These are phyloP conservation scores for Arthromyces matolae DNA, from an alignment of 768 basidiomycete genomes.

Conservation along the genomic window DNA sequence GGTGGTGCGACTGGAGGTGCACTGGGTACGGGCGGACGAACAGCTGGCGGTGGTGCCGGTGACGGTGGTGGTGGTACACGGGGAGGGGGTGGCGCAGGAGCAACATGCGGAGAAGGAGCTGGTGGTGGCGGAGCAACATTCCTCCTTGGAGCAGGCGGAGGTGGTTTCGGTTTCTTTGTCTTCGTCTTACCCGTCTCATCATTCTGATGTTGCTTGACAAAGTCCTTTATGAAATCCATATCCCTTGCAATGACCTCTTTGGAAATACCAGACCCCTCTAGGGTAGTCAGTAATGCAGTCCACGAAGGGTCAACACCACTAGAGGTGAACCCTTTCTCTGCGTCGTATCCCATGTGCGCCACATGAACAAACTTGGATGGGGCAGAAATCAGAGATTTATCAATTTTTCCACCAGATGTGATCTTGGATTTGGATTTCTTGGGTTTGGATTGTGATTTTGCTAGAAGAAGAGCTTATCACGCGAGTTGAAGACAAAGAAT, in stretches of 20 bases:
- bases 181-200: slow-evolving; percentile 25
- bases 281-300: slow-evolving; percentile 64
- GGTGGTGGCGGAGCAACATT: slow-evolving; percentile 3
- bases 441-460: slow-evolving; percentile 45
- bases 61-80: slow-evolving; percentile 16
- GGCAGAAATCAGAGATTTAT: slow-evolving; percentile 89
- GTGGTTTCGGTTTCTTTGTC: slow-evolving; percentile 40
- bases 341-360: slow-evolving; percentile 93
- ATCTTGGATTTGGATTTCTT: slow-evolving; percentile 59
- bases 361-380: slow-evolving; percentile 85
- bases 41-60: slow-evolving; percentile 19
- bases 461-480: too few species aligned
- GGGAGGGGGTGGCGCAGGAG: slow-evolving; percentile 19
- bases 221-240: slow-evolving; percentile 87
- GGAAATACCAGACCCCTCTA: slow-evolving; percentile 64
- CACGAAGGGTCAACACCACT: slow-evolving; percentile 89
- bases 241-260: slow-evolving; percentile 69
- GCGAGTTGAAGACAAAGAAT: too few species aligned
- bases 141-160: slow-evolving; percentile 49
- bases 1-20: background rate
- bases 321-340: slow-evolving; percentile 81
- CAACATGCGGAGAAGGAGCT: slow-evolving; percentile 12
- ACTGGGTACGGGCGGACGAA: slow-evolving; percentile 12
- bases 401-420: slow-evolving; percentile 71
- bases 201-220: slow-evolving; percentile 54